Evolutionary conservation across 148 eudicot genomes (phyloP), one percentile per base, ranked within the genome.

Genomic region (Bassia scoparia): DNA sequence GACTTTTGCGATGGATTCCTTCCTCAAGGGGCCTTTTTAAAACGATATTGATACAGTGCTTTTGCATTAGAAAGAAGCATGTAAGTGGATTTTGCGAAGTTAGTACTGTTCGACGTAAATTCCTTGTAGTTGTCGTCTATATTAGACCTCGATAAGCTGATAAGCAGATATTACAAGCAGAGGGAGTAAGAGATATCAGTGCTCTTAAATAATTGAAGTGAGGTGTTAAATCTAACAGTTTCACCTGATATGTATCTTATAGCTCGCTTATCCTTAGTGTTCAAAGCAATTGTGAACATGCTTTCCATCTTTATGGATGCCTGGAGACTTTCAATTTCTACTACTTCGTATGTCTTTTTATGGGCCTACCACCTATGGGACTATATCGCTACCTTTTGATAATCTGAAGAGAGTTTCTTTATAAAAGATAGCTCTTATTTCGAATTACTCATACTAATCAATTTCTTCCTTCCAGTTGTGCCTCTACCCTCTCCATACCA

Each of bases 401-500:
- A 10, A 70, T 27, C 23, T 61, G n/a, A 37, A 38, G 43, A 66
- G 63, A 27, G 10, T 9, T 34, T 63, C 26, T 70, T 24, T 43
- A 37, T 27, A 18, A 5, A 20, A 34, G 18, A 20, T 23, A 38
- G 30, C 44, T 29, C 49, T 44, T 41, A 65, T 67, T 67, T 67
- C 12, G 29, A 50, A 44, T 29, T 52, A 35, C 68, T 61, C 58
- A 67, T 71, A 68, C 12, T 7, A 59, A 62, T 58, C 69, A 27
- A n/a, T 34, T 67, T 31, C 38, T 67, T 68, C 20, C 71, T 61
- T 79, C 66, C 88, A 88, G 89, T 80, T 75, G 89, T 93, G 56
- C 81, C 83, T 48, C 81, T 93, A 71, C 98, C 98, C 63, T 93
- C 98, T 80, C 87, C 88, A 70, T 86, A 81, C 71, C 96, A 88